Percentiles rank a stretch among this genome's conserved stretches.
phyloP scores from a whole-genome alignment of 257 asterid species.

The Penstemon newberryi region DNA sequence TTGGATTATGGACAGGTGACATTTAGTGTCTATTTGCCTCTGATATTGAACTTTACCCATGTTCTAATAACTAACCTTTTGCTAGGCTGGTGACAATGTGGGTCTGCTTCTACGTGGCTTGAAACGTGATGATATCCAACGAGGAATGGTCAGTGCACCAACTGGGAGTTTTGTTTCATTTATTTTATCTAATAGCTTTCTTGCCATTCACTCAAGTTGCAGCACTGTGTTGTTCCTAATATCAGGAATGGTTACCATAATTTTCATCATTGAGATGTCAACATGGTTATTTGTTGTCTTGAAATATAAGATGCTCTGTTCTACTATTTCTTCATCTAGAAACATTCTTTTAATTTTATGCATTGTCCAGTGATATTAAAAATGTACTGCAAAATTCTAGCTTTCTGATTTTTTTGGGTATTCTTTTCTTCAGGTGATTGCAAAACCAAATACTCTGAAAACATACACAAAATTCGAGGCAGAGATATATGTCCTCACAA shows the following conservation, averaged over 20 bases:
- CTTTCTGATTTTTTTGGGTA: not conserved
- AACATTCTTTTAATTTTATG: too few species aligned
- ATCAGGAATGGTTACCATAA: not conserved
- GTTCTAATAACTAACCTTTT: constrained; percentile 22
- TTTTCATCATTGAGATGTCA: not conserved
- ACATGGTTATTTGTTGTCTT: not conserved
- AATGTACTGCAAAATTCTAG: not conserved
- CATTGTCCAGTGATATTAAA: too few species aligned
- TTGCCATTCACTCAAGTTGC: constrained; percentile 1
- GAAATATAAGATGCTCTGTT: too few species aligned
- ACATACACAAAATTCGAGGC: constrained; percentile 94
- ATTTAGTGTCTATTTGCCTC: not conserved
- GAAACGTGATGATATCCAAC: constrained; percentile 82
- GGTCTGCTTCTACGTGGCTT: constrained; percentile 96
- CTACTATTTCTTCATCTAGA: too few species aligned
- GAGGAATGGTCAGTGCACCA: constrained; percentile 82
- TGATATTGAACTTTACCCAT: not conserved
- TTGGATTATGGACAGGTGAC: constrained; percentile 90
- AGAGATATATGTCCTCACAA: constrained; percentile 93
- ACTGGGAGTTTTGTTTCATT: not conserved
- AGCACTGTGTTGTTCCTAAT: not conserved
- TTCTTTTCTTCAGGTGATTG: constrained; percentile 66
- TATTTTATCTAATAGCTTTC: not conserved
- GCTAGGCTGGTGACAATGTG: constrained; percentile 97
- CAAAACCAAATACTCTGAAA: constrained; percentile 81